phyloP scores from a whole-genome alignment of 2,329 filamentous ascomycete species.

The Shiraia bambusicola region DNA sequence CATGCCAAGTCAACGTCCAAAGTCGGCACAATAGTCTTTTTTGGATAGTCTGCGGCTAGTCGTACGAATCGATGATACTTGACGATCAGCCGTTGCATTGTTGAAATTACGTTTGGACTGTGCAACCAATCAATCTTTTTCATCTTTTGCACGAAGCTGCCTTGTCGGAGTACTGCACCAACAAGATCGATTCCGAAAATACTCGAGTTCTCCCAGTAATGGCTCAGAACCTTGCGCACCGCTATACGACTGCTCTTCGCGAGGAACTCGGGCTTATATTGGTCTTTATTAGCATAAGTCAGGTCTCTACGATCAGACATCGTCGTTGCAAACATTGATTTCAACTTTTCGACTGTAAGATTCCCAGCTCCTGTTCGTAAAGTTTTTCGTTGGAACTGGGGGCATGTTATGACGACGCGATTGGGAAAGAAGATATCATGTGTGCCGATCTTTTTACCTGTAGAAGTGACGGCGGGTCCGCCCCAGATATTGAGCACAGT shows the following conservation, averaged over 20 bases:
- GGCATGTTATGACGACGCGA: conserved; percentile 17
- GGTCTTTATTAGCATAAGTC: conserved; percentile 43
- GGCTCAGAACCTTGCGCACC: conserved; percentile 67
- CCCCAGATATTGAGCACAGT: conserved; percentile 64
- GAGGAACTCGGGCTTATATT: conserved; percentile 9
- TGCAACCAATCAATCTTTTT: conserved; percentile 75
- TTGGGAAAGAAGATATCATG: conserved; percentile 23
- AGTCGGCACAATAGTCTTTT: conserved; percentile 64
- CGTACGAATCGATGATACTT: conserved; percentile 67
- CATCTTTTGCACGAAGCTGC: conserved; percentile 70
- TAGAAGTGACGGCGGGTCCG: conserved; percentile 45
- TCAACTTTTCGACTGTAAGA: conserved; percentile 17
- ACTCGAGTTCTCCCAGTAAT: conserved; percentile 69
- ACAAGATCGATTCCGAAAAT: conserved; percentile 66
- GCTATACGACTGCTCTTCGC: conserved; percentile 39
- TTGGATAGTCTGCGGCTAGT: conserved; percentile 56
- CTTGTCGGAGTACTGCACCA: conserved; percentile 66
- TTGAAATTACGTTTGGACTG: conserved; percentile 63
- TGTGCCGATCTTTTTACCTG: conserved; percentile 15
- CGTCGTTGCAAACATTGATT: conserved; percentile 7
- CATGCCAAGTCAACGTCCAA: conserved; percentile 74
- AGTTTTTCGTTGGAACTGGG: conserved; percentile 21
- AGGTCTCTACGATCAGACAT: conserved; percentile 14
- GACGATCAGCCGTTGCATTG: conserved; percentile 63
- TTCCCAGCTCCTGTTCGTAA: conserved; percentile 23